Evolutionary conservation across 2,329 filamentous ascomycete genomes (phyloP).

Genomic region (Alternaria tenuissima): DNA sequence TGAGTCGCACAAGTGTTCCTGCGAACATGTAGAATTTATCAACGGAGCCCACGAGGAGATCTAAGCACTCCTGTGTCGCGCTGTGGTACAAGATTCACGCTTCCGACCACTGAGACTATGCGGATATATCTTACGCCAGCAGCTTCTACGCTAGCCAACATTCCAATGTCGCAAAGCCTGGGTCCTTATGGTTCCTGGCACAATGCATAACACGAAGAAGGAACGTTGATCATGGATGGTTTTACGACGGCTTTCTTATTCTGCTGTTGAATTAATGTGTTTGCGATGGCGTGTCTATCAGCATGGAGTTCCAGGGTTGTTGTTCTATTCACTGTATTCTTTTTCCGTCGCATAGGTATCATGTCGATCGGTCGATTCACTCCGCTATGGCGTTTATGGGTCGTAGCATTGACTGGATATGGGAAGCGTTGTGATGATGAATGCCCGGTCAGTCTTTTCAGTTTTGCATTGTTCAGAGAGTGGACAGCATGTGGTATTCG

Average conservation of each 20-base stretch:
- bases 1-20: conserved; percentile 31
- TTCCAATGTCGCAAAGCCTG: too few species aligned
- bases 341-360: background rate
- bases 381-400: background rate
- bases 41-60: background rate
- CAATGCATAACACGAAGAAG: background rate
- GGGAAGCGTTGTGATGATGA: background rate
- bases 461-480: background rate
- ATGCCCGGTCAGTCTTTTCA: background rate
- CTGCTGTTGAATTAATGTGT: background rate
- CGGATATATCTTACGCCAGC: background rate
- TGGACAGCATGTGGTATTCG: background rate
- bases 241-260: background rate
- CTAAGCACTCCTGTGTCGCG: background rate
- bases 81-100: background rate
- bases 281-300: background rate
- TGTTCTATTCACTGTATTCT: background rate
- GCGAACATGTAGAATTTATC: conserved; percentile 31
- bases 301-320: background rate
- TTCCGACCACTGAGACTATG: background rate
- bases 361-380: background rate
- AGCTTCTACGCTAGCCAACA: background rate
- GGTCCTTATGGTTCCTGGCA: background rate
- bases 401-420: background rate
- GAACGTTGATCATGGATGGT: background rate